Evolutionary conservation across 140 eudicot species (phyloP).

Genomic region (Ambrosia hybrid): DNA sequence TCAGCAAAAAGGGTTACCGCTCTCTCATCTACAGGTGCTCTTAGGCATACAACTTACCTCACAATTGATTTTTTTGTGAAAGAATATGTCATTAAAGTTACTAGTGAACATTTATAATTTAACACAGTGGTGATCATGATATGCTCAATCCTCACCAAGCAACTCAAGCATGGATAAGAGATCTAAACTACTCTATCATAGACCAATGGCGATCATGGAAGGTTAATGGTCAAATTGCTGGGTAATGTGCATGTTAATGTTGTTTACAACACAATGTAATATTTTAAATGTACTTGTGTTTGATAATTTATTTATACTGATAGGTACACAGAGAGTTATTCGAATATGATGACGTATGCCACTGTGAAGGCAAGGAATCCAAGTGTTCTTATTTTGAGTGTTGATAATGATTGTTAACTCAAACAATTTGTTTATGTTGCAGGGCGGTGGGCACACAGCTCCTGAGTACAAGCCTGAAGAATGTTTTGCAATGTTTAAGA

Average conservation of each 20-base stretch:
- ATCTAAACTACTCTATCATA: slow-evolving; percentile 36
- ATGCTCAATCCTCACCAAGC: slow-evolving; percentile 32
- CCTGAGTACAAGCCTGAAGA: slow-evolving; percentile 43
- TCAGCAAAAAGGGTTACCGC: slow-evolving; percentile 45
- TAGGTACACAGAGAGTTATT: slow-evolving; percentile 54
- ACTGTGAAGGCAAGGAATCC: slow-evolving; percentile 51
- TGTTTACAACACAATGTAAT: not conserved
- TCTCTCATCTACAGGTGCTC: slow-evolving; percentile 54
- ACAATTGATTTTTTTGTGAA: not conserved
- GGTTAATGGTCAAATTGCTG: slow-evolving; percentile 45
- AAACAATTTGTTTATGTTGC: not conserved
- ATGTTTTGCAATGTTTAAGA: slow-evolving; percentile 42
- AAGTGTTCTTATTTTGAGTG: not conserved
- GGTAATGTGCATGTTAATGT: slow-evolving; percentile 29
- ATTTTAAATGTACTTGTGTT: not conserved
- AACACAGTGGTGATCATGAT: slow-evolving; percentile 68
- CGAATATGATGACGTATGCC: slow-evolving; percentile 54
- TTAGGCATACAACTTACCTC: not conserved
- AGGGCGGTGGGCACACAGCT: slow-evolving; percentile 65
- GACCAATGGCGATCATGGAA: slow-evolving; percentile 64
- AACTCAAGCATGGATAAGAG: slow-evolving; percentile 59
- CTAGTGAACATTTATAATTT: not conserved
- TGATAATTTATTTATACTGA: not conserved
- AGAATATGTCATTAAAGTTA: not conserved
- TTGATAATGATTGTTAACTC: not conserved